Percentiles rank a stretch among this genome's conserved stretches.
Conservation (phyloP, 2,329 filamentous ascomycete species). For the Talaromyces sp. region DNA sequence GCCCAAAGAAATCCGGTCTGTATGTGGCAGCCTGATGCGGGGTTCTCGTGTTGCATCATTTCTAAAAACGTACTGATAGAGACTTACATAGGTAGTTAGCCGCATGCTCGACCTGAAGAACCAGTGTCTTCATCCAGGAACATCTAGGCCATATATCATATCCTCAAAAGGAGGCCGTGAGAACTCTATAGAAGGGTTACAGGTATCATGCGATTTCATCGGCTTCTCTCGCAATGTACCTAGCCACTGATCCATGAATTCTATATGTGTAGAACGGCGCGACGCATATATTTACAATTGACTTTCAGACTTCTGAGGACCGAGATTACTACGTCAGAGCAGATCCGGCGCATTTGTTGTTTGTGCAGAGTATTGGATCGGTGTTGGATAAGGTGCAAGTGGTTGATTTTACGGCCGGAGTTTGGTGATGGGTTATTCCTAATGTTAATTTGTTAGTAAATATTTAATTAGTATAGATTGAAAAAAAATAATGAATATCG, state of each 20-base stretch:
- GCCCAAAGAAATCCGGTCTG: constrained; percentile 7
- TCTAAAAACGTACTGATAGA: not conserved
- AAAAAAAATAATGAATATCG: not conserved
- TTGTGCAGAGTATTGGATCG: constrained; percentile 41
- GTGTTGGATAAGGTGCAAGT: constrained; percentile 30
- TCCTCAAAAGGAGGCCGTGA: constrained; percentile 8
- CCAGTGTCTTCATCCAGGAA: constrained; percentile 8
- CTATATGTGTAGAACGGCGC: constrained; percentile 50
- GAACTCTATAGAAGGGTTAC: not conserved
- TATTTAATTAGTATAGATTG: not conserved
- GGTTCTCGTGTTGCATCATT: not conserved
- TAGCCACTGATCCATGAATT: not conserved
- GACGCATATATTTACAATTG: constrained; percentile 63
- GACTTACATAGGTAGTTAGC: not conserved
- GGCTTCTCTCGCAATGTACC: not conserved
- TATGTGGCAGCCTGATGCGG: constrained; percentile 1
- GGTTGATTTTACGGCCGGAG: constrained; percentile 27
- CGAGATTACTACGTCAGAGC: constrained; percentile 62
- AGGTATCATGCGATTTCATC: not conserved
- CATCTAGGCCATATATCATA: constrained; percentile 3
- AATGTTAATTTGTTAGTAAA: not conserved
- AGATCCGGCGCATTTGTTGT: constrained; percentile 60
- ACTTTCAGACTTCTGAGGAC: constrained; percentile 60
- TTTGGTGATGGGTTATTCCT: constrained; percentile 13
- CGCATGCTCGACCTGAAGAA: constrained; percentile 10